Base-by-base conservation (phyloP, 1,284 basidiomycete species). In the Apiotrichum montevideense region DNA sequence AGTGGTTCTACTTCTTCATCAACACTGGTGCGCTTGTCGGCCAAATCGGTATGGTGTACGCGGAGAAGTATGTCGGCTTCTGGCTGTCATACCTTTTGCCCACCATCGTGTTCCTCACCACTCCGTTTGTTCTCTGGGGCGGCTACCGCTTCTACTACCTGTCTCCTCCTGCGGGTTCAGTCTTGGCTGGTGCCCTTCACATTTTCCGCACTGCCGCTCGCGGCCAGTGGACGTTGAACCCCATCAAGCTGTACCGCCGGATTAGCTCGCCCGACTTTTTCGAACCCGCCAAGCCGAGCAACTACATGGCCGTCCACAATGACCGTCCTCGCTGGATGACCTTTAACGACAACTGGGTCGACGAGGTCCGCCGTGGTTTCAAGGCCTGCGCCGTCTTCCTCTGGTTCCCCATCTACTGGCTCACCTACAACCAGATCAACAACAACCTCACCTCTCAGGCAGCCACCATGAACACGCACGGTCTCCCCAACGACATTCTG, bases 261-360 rank as follows among this genome's bases (percentile, higher is more conserved):
- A 33, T 50, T 6, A 32, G 9, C 5, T 11, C 21, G 2, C 5
- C 37, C 29, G 29, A 41, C 29, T 50, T 50, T 14, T 50, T 29
- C 32, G 48, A 50, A 11, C 5, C 11, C 3, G 59, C 56, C 55
- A 67, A 67, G 44, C 66, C 66, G 3, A 52, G 54, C 32, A n/a
- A 47, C 35, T 54, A 64, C 48, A 6, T 33, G 4, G 48, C 37
- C 7, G 52, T 32, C 34, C 15, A 35, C 9, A 52, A 52, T 14
- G 44, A 50, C 5, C 50, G 35, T 65, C 74, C 48, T 6, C 11
- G 29, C 7, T 50, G 48, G 48, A 50, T 50, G 67, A 66, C 55
- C 29, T 80, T 76, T 65, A 77, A 79, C 61, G 78, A 79, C 58
- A 58, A 65, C 43, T 79, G 77, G 64, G 75, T 79, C 44, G 73